Conservation (phyloP, 371 early-diverging fungal species). For the Rhizopus sp. region DNA sequence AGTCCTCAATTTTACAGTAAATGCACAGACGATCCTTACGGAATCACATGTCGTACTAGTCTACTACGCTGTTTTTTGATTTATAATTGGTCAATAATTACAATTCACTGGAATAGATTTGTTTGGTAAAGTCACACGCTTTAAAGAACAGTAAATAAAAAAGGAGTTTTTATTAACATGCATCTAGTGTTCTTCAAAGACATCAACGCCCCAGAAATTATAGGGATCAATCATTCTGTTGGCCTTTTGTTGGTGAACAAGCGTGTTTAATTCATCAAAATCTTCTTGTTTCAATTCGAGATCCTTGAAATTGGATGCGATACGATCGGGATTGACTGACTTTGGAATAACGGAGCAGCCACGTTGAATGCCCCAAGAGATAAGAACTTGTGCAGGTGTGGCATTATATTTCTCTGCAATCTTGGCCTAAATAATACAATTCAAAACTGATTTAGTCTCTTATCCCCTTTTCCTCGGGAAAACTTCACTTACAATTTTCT, state of each 20-base stretch:
- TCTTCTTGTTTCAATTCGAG: conserved; percentile 40
- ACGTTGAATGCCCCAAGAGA: conserved; percentile 79
- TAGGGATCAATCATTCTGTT: conserved; percentile 35
- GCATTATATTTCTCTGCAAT: conserved; percentile 74
- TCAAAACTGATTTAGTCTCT: background rate
- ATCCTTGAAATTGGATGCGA: conserved; percentile 43
- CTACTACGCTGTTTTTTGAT: no score
- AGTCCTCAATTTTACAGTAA: no score
- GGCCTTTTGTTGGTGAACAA: conserved; percentile 20
- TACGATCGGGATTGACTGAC: conserved; percentile 50
- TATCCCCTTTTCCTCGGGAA: background rate
- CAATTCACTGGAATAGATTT: background rate
- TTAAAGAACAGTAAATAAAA: background rate
- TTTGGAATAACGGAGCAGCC: conserved; percentile 66
- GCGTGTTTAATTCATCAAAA: conserved; percentile 31
- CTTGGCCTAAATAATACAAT: conserved; percentile 24
- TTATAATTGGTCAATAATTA: background rate
- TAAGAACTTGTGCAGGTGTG: conserved; percentile 70
- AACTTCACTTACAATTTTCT: conserved; percentile 24
- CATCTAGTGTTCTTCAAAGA: conserved; percentile 33
- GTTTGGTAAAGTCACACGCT: background rate
- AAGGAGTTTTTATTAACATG: conserved; percentile 3
- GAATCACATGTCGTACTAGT: no score
- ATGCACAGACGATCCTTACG: no score
- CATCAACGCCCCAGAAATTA: conserved; percentile 33